Evolutionary conservation across 805 yeast genomes (phyloP).

Genomic region (Jamesozyma lodderae): DNA sequence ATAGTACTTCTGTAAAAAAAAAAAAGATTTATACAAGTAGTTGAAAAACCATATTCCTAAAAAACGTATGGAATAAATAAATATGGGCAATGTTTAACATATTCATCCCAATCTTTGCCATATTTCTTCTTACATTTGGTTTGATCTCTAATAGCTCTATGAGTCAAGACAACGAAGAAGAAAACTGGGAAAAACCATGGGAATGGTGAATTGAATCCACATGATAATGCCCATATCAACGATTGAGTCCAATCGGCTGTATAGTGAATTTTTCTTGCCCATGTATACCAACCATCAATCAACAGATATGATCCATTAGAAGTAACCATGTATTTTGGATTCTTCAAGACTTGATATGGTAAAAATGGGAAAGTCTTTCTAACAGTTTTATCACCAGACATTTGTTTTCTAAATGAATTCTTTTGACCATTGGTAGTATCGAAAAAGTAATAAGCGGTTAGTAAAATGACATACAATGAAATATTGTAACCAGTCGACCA

Average conservation of each 20-base stretch:
- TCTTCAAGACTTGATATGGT: slow-evolving; percentile 70
- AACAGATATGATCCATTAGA: slow-evolving; percentile 75
- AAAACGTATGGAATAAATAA: slow-evolving; percentile 81
- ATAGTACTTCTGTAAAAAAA: not conserved
- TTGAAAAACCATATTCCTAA: slow-evolving; percentile 26
- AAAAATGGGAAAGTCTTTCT: slow-evolving; percentile 91
- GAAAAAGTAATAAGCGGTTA: slow-evolving; percentile 79
- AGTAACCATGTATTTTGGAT: slow-evolving; percentile 81
- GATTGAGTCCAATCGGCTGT: slow-evolving; percentile 90
- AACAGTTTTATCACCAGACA: slow-evolving; percentile 67
- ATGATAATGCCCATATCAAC: slow-evolving; percentile 81
- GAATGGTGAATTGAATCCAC: slow-evolving; percentile 81
- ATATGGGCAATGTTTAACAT: slow-evolving; percentile 82
- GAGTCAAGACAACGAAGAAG: slow-evolving; percentile 78
- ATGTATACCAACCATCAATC: slow-evolving; percentile 90
- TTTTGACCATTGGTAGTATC: slow-evolving; percentile 94
- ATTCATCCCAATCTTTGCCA: slow-evolving; percentile 89
- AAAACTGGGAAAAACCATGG: slow-evolving; percentile 96
- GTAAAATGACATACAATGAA: slow-evolving; percentile 45
- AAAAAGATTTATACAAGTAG: not conserved
- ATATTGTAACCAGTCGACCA: slow-evolving; percentile 58
- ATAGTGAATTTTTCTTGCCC: slow-evolving; percentile 90
- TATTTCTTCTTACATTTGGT: slow-evolving; percentile 79
- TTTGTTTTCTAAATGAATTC: slow-evolving; percentile 75
- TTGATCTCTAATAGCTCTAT: slow-evolving; percentile 83